Evolutionary conservation across 2,329 filamentous ascomycete genomes (phyloP), one percentile per base, ranked within the genome.

Genomic region (Aspergillus sergii): DNA sequence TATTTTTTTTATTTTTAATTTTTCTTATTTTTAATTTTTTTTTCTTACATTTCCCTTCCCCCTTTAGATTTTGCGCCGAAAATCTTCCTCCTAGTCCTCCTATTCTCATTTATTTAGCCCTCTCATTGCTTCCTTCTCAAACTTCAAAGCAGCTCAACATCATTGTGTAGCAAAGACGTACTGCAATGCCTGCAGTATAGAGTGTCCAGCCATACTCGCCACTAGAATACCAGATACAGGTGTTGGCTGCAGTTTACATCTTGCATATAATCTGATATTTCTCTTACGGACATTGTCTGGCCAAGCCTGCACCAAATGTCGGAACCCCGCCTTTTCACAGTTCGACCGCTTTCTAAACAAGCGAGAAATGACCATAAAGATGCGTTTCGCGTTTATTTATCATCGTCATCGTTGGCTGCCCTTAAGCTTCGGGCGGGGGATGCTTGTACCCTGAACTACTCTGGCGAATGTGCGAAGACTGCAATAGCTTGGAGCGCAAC

Each of bases 401-500:
- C 86, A 1, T 80, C 82, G 10, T 83, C 85, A 41, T 85, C 86
- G 30, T 78, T 90, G 26, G 80, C 85, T 57, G 78, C 81, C 32
- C 75, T 88, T 11, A 82, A 82, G 61, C 77, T 91, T 21, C 80
- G 81, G 50, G 78, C 84, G n/a, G 88, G 87, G 45, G 86, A 90
- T 67, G 74, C 85, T 14, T 88, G 88, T 70, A 80, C 58, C 41
- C 48, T 80, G 50, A 72, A 72, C 43, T 62, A 72, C 45, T 68
- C 71, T 4, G 75, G 79, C 55, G 81, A 78, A 26, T 66, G 73
- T 12, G 75, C 78, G n/a, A 85, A 83, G 54, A 82, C 83, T 58
- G 88, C 85, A n/a, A 83, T 90, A 69, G 87, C 86, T 12, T 91
- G 88, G 88, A 79, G 82, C 46, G 85, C 86, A 4, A 73, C 82